Evolutionary conservation across 2,329 filamentous ascomycete species (phyloP).

Genomic region (Venturia aucupariae): DNA sequence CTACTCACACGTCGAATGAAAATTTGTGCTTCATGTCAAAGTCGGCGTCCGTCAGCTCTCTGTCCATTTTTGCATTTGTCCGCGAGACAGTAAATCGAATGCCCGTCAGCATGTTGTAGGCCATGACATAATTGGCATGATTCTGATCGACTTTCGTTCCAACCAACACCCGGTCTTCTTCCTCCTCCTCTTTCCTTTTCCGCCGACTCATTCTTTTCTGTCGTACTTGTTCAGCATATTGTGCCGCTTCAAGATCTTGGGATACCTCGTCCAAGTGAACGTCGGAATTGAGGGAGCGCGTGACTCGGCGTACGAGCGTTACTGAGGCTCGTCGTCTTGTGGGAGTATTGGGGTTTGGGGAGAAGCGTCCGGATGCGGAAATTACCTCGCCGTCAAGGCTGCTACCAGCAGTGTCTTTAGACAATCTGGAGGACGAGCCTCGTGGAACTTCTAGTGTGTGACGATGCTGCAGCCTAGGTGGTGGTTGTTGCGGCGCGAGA

Average conservation of each 20-base stretch:
- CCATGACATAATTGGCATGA: constrained; percentile 94
- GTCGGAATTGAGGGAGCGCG: constrained; percentile 78
- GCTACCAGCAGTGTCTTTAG: constrained; percentile 49
- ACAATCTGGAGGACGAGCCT: constrained; percentile 50
- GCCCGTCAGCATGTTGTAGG: constrained; percentile 98
- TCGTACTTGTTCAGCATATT: constrained; percentile 88
- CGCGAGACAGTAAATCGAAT: constrained; percentile 95
- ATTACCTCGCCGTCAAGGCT: constrained; percentile 39
- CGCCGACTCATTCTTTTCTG: constrained; percentile 86
- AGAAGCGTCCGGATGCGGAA: constrained; percentile 71
- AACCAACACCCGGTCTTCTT: constrained; percentile 81
- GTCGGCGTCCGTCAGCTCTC: constrained; percentile 79
- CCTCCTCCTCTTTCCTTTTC: constrained; percentile 77
- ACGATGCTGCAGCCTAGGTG: constrained; percentile 62
- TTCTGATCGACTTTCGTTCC: constrained; percentile 97
- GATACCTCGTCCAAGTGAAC: constrained; percentile 71
- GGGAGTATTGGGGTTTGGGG: constrained; percentile 59
- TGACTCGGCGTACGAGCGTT: constrained; percentile 68
- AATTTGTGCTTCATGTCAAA: constrained; percentile 95
- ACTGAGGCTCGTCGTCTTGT: constrained; percentile 67
- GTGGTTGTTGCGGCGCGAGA: constrained; percentile 38
- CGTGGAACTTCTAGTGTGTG: constrained; percentile 85
- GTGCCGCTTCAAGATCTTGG: constrained; percentile 80
- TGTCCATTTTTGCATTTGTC: constrained; percentile 93
- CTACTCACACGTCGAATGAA: constrained; percentile 87